Evolutionary conservation across 2,329 filamentous ascomycete species (phyloP), one percentile per base, ranked within the genome.

Genomic region (Ophiocordyceps unilateralis): DNA sequence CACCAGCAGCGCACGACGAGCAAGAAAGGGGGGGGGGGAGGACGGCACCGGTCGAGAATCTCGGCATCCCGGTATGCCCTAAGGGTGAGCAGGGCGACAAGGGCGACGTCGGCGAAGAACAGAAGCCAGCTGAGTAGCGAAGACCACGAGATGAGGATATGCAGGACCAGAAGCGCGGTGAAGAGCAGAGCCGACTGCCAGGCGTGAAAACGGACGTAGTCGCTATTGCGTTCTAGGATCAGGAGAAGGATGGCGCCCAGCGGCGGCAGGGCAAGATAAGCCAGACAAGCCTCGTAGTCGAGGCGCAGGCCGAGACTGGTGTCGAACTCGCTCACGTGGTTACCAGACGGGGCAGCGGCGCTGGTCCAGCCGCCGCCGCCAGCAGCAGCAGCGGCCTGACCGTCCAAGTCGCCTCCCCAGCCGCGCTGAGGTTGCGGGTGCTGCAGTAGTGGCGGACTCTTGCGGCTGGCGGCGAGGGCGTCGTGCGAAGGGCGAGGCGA

Each of bases 161-260:
- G 89, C 21, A 95, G 51, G 42, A 93, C 62, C 61, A 88, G 75
- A 45, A 77, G 55, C 41, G 74, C 74, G 1, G 83, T 81, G 59
- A 94, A 95, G 3, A 93, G 62, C 54, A 94, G 68, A 49, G 81
- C 80, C 7, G 83, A 84, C 63, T 98, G 91, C 89, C 91, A 98
- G 8, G 91, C 91, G 61, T 98, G 91, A 53, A 96, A 96, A 83
- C 91, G 75, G 45, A 98, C 91, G 61, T 94, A 98, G 64, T 98
- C 91, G 57, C 87, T 95, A 67, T 94, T 91, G 56, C 88, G 78
- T 70, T 98, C 91, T 48, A 89, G 59, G 39, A 96, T 74, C 50
- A 98, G 63, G 52, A 98, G 63, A 50, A 94, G 60, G 22, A 95
- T 84, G 3, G 83, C 84, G 3, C 89, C 91, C 0, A 88, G 70